Base-by-base conservation (phyloP, 2,329 filamentous ascomycete species). In the Colletotrichum tamarilloi region DNA sequence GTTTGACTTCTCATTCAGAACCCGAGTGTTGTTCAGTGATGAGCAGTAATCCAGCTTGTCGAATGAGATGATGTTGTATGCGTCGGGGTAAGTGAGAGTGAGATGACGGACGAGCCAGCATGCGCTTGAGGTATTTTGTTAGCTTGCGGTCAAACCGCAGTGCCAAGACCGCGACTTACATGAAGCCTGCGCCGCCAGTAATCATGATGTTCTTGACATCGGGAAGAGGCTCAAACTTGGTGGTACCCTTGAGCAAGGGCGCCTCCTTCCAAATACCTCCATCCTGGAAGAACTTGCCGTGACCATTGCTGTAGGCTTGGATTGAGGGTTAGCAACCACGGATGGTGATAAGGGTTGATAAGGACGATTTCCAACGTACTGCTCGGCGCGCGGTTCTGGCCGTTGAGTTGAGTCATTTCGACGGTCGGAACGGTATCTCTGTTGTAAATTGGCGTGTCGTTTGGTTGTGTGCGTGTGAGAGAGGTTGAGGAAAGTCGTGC, bases 1-100 rank as follows among this genome's bases (percentile, higher is more conserved):
- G 82, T 95, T 96, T 67, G 88, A 85, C 77, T 88, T 88, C 75
- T 88, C 87, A 77, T 93, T 89, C 62, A 96, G 88, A 63, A 89
- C 87, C 57, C 91, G 88, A 4, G 93, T 94, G 82, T 96, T 97
- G 85, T 95, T 94, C 77, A 95, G 86, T 8, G 93, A 93, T 8
- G 94, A 89, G 84, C 93, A 95, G 84, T 95, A 95, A 81, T 96
- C 94, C 72, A 96, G 87, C 83, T 95, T 96, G 84, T 97, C 94
- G 78, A 95, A 95, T 42, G 92, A 95, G 63, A 96, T 87, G 75
- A 96, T 90, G 79, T 93, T 94, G 87, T 97, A 97, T 75, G 90
- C 87, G 53, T 91, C 81, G 3, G 92, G 89, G 79, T 96, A 96
- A 42, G 92, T 94, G 71, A 94, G 83, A 12, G 91, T 91, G 65